phyloP scores from a whole-genome alignment of 768 basidiomycete species.

The Cubamyces sp. region DNA sequence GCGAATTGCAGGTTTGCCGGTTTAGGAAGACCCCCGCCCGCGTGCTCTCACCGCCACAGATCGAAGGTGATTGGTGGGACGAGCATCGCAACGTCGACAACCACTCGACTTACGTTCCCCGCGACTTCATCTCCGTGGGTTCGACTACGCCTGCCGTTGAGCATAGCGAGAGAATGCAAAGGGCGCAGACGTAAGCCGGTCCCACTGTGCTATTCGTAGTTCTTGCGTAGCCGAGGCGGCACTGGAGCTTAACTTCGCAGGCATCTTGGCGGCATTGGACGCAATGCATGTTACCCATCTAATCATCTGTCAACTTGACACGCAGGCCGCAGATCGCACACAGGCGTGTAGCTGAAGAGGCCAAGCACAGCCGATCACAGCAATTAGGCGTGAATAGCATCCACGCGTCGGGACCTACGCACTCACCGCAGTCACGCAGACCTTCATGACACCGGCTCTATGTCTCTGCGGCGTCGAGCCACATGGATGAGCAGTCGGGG shows the following conservation, averaged over 20 bases:
- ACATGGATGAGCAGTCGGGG: too few relatives aligned
- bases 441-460: too few relatives aligned
- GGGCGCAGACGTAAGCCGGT: background rate
- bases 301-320: conserved; percentile 22
- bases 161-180: background rate
- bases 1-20: background rate
- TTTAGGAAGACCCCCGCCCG: conserved; percentile 3
- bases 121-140: background rate
- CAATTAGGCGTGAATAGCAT: background rate
- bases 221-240: background rate
- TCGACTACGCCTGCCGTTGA: background rate
- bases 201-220: background rate
- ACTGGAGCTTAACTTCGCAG: background rate
- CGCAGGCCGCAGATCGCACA: conserved; percentile 6
- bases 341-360: background rate
- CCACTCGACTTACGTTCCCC: background rate
- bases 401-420: too few relatives aligned
- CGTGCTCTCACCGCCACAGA: conserved; percentile 7
- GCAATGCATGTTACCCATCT: background rate
- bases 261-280: background rate
- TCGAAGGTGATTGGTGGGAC: conserved; percentile 2
- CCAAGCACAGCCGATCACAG: background rate
- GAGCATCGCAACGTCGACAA: background rate
- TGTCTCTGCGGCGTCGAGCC: too few relatives aligned
- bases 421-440: too few relatives aligned